These are phyloP conservation scores for Ochetophila trinervis DNA, from an alignment of 306 rosid species.

Conservation along the genomic window DNA sequence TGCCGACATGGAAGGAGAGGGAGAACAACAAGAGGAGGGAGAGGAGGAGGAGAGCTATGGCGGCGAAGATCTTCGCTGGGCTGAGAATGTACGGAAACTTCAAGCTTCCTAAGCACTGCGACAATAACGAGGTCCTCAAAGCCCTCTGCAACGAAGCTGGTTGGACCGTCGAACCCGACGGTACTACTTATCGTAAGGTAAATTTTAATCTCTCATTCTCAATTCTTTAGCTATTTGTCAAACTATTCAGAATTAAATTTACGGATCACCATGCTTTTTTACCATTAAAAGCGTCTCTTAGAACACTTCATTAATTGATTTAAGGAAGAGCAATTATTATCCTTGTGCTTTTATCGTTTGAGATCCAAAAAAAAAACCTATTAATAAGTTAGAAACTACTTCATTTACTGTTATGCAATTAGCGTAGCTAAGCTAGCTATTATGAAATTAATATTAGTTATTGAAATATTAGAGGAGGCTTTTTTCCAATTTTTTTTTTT, in stretches of 20 bases:
- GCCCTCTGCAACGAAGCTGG: slow-evolving; percentile 92
- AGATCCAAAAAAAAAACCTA: too few species aligned
- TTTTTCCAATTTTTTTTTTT: too few species aligned
- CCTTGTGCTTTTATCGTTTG: too few species aligned
- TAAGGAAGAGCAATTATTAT: too few species aligned
- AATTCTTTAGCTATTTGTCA: neutral
- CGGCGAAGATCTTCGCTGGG: slow-evolving; percentile 83
- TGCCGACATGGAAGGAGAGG: slow-evolving; percentile 88
- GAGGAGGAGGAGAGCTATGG: slow-evolving; percentile 72
- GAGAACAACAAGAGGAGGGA: slow-evolving; percentile 88
- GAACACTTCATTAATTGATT: too few species aligned
- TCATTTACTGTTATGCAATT: too few species aligned
- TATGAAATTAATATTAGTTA: too few species aligned
- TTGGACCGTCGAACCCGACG: slow-evolving; percentile 81
- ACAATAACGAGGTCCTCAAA: slow-evolving; percentile 91
- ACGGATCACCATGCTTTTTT: neutral
- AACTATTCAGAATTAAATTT: neutral
- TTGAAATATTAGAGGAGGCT: too few species aligned
- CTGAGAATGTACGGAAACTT: slow-evolving; percentile 80
- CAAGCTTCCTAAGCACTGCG: slow-evolving; percentile 91
- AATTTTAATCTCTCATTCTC: neutral
- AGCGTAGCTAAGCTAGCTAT: too few species aligned
- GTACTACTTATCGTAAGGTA: slow-evolving; percentile 94
- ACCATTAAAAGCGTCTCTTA: neutral
- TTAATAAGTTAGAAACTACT: too few species aligned